Base-by-base conservation (phyloP, 2,329 filamentous ascomycete species). In the Fusarium chlamydosporum region DNA sequence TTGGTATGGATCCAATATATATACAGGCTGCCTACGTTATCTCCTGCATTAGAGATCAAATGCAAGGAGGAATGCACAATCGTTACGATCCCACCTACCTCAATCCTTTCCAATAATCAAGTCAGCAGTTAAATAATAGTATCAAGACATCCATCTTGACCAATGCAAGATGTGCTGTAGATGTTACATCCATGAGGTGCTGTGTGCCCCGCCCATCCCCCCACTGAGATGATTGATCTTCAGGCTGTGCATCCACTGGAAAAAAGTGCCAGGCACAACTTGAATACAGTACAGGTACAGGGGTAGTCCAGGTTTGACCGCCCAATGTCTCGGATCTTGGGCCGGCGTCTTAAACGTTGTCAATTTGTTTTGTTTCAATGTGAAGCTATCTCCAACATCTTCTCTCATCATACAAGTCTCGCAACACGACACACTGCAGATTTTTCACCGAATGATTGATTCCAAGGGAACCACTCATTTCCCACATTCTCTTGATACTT, bases 281-380 rank as follows among this genome's bases (percentile, higher is more conserved):
- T 29, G 34, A 26, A n/a, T n/a, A n/a, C n/a, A n/a, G n/a, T n/a
- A n/a, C n/a, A n/a, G n/a, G n/a, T 47, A 43, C 57, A 56, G 42
- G 58, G 58, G 58, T 55, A 10, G 33, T 20, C 33, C 20, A 15
- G 42, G 37, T 63, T 63, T 73, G 72, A 74, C 72, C 72, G 72
- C 72, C 62, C 67, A 52, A 33, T 68, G 68, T 63, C 68, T 71
- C 68, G 70, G 65, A 72, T 66, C 63, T 67, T 73, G 51, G 63
- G 54, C 67, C 64, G 65, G 73, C 46, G 42, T 62, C 31, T 26
- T 43, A 41, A 58, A 52, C 45, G 59, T 66, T 50, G 55, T 55
- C n/a, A 7, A 41, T 66, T 62, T 63, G 56, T 68, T 68, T 69
- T 69, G 47, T 59, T 70, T 66, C 41, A 51, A 67, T 58, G 7